Evolutionary conservation across 179 eudicot species (phyloP).

Genomic region (Beta lomatogona): DNA sequence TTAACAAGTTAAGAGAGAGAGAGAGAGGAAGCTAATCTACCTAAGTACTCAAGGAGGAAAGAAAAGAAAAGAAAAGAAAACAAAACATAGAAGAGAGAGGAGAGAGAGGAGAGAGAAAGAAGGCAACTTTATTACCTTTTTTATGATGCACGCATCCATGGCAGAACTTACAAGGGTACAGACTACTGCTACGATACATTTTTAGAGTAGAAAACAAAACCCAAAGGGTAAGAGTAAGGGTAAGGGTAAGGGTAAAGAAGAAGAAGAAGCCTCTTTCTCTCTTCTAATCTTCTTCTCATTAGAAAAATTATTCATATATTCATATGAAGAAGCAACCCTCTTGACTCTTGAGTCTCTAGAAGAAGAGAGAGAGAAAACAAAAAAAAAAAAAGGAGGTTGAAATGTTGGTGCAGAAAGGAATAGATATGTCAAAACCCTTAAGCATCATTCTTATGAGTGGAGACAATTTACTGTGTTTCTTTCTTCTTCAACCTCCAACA

Average conservation of each 20-base stretch:
- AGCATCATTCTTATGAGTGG: too few species aligned
- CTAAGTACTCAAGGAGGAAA: too few species aligned
- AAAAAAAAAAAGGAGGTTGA: background rate
- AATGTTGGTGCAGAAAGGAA: slow-evolving; percentile 31
- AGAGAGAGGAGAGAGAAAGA: background rate
- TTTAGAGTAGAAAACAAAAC: background rate
- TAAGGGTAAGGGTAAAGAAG: background rate
- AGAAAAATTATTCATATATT: background rate
- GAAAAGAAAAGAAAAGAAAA: background rate
- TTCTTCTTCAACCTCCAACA: background rate
- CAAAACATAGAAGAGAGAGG: background rate
- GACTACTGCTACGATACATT: slow-evolving; percentile 11
- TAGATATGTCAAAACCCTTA: background rate
- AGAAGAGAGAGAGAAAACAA: background rate
- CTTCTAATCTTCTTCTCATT: background rate
- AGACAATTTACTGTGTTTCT: background rate
- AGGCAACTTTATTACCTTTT: slow-evolving; percentile 35
- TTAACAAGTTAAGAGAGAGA: background rate
- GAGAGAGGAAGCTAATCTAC: background rate
- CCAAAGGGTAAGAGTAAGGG: background rate
- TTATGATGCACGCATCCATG: slow-evolving; percentile 47
- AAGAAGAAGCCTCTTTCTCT: background rate
- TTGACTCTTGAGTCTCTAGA: too few species aligned
- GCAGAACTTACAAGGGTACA: slow-evolving; percentile 28
- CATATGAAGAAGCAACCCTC: slow-evolving; percentile 23